Percentiles rank a stretch among this genome's conserved stretches.
These are phyloP conservation scores for Chlamydomonas applanata DNA, from an alignment of 139 green algal species.

Conservation along the genomic window DNA sequence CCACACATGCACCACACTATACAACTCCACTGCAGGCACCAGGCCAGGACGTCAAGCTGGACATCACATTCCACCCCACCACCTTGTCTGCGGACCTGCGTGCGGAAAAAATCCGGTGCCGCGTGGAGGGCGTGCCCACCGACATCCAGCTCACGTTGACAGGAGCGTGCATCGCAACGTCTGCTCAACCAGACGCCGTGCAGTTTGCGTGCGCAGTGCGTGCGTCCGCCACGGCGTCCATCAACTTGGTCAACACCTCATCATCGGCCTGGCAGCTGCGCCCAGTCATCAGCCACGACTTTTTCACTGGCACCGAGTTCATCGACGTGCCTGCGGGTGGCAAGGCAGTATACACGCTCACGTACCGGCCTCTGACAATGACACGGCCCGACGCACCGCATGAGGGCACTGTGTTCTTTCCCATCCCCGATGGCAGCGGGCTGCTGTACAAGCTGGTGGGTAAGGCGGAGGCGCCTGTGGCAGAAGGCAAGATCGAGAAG, in stretches of 20 bases:
- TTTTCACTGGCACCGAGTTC: conserved; percentile 69
- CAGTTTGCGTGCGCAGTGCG: conserved; percentile 61
- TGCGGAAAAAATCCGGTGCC: conserved; percentile 48
- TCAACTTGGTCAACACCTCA: conserved; percentile 63
- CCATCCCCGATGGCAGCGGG: conserved; percentile 73
- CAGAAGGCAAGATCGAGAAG: conserved; percentile 47
- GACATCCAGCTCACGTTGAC: conserved; percentile 65
- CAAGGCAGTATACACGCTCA: conserved; percentile 61
- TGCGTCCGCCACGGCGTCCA: conserved; percentile 26
- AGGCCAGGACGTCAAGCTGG: conserved; percentile 73
- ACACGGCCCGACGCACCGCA: conserved; percentile 36
- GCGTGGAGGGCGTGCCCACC: conserved; percentile 28
- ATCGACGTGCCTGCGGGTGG: conserved; percentile 44
- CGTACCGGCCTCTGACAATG: conserved; percentile 72
- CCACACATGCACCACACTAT: no score
- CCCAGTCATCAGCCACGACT: conserved; percentile 60
- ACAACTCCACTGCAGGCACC: conserved; percentile 26
- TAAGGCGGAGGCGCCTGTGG: conserved; percentile 38
- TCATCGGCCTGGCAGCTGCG: conserved; percentile 58
- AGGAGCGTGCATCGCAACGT: conserved; percentile 53
- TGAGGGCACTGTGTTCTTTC: conserved; percentile 77
- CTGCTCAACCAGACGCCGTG: conserved; percentile 41
- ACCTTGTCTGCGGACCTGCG: conserved; percentile 55
- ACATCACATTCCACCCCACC: conserved; percentile 76
- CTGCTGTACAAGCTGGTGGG: conserved; percentile 61